Evolutionary conservation across 2,329 filamentous ascomycete species (phyloP).

Genomic region (Aspergillus ruber): DNA sequence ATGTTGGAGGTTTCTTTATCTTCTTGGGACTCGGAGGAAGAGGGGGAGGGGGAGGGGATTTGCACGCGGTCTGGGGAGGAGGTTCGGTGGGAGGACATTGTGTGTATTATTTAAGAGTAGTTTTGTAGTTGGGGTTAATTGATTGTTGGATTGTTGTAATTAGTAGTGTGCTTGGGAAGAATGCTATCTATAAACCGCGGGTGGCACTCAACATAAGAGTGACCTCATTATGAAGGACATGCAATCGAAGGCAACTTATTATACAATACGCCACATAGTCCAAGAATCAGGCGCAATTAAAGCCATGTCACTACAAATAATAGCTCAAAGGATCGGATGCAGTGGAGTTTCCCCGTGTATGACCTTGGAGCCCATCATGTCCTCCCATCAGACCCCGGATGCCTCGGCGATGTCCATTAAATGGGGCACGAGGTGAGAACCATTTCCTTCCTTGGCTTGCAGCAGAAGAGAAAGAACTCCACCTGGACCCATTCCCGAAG

Average conservation of each 20-base stretch:
- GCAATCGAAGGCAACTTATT: not conserved
- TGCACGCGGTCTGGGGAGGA: not conserved
- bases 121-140: not conserved
- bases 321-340: not conserved
- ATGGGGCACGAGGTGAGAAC: not conserved
- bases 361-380: not conserved
- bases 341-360: not conserved
- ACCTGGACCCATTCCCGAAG: not conserved
- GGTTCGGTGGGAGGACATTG: not conserved
- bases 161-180: not conserved
- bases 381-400: too few species aligned
- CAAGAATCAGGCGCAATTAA: not conserved
- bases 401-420: not conserved
- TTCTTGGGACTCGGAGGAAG: constrained; percentile 1
- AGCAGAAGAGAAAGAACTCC: not conserved
- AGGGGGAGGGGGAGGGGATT: not conserved
- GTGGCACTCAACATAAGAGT: constrained; percentile 1
- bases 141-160: not conserved
- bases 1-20: constrained; percentile 7
- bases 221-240: constrained; percentile 1
- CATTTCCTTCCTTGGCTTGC: not conserved
- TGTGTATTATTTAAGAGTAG: not conserved
- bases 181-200: not conserved
- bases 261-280: not conserved
- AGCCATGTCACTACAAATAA: not conserved